Evolutionary conservation across 2,329 filamentous ascomycete species (phyloP), one percentile per base, ranked within the genome.

Genomic region (Gremmenia infestans): DNA sequence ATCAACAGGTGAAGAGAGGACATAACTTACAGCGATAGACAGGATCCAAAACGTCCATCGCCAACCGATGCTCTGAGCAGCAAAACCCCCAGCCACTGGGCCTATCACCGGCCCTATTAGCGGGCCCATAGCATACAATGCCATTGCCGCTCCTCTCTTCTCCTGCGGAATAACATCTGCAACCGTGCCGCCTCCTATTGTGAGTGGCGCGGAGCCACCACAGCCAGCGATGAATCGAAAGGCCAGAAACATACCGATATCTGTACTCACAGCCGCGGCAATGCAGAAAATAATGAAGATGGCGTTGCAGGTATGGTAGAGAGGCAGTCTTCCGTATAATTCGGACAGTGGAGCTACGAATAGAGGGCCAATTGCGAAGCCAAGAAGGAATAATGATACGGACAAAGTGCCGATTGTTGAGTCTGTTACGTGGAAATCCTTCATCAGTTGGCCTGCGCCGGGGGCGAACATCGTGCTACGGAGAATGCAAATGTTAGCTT

Each of bases 181-280:
- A 49, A 82, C 8, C 37, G 37, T 40, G 2, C 37, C 37, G 5
- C 37, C 37, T 17, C 37, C 37, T 15, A 85, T 83, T 0, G 85
- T 86, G 12, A 89, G n/a, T 8, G 45, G 48, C 8, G 55, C 28
- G 28, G 78, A 5, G 73, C 85, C 86, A 49, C 85, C 85, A 14
- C 81, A 69, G 9, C 86, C 87, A 3, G 79, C 77, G 2, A 87
- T 62, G 60, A 87, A 79, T 1, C 84, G 80, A 62, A 86, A 83
- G 12, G 71, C 74, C 47, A 85, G 76, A 36, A 86, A 72, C 40
- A 75, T 66, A 12, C 67, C 70, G 17, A 81, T 65, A 9, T 71
- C 73, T 0, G 75, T 75, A 1, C 78, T 74, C 32, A 78, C 66
- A 1, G 81, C 80, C 62, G 78, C 78, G 32, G 50, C 52, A 12